Base-by-base conservation (phyloP, 306 rosid genomes). In the Glycine tomentella region DNA sequence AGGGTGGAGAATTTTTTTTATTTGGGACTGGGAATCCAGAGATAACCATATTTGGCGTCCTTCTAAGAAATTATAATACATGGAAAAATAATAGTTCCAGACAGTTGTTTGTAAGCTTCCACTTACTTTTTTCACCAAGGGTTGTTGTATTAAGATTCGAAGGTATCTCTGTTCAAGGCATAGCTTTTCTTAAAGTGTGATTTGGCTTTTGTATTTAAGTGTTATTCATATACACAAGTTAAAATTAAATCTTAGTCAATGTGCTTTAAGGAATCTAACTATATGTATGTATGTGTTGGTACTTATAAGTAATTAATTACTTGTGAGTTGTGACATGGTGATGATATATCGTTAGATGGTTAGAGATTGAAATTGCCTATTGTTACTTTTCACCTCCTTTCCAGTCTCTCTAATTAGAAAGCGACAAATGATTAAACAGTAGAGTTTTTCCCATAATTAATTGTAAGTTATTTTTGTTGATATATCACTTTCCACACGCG, bases 181-280 rank as follows among this genome's bases (percentile, higher is more conserved):
- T 7, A 13, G 25, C 69, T 64, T 64, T 64, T 64, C 69, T 64
- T 64, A 64, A 64, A 64, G 20, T 64, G 17, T 64, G 48, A 36
- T 64, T 64, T 64, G 69, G 36, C 69, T 64, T 64, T 64, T 13
- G 48, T 36, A 33, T 34, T 36, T 13, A 36, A 64, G 69, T 36
- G 13, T 6, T 34, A 34, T 7, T 34, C 25, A 64, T 64, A 11
- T 3, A 6, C 15, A 31, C 40, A 62, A 64, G 69, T 64, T 13
- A 64, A 64, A 64, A 9, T 64, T 64, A 34, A 64, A 14, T 36
- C 69, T 13, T 64, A 64, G 20, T 33, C 69, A 64, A 34, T 36
- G 20, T 64, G 11, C 36, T 36, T 36, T 36, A 64, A 36, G 69
- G 69, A 64, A 14, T 36, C 48, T 63, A 63, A 63, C 11, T 4